Evolutionary conservation across 352 stramenopile genomes (phyloP).

Genomic region (Globisporangium uncinulatum): DNA sequence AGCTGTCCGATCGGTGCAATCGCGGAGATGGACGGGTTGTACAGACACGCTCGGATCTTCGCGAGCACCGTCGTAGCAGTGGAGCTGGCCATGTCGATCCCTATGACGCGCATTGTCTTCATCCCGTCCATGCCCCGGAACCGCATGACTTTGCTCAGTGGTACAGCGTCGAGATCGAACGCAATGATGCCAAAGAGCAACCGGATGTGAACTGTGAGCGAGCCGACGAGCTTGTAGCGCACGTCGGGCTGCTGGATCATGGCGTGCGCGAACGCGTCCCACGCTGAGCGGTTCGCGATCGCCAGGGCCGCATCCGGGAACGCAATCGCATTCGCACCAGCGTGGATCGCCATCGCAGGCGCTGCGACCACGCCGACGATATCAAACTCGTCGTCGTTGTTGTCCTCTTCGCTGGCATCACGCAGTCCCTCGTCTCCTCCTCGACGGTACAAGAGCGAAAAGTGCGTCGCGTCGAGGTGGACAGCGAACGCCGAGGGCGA

Average conservation of each 20-base stretch:
- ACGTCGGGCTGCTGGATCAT: constrained; percentile 46
- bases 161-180: constrained; percentile 36
- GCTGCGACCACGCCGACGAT: constrained; percentile 39
- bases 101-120: constrained; percentile 51
- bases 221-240: constrained; percentile 43
- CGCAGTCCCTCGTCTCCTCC: too few relatives aligned
- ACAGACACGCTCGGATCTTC: constrained; percentile 75
- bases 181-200: constrained; percentile 45
- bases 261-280: constrained; percentile 60
- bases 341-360: constrained; percentile 39
- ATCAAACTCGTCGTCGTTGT: constrained; percentile 5
- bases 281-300: constrained; percentile 48
- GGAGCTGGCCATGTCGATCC: constrained; percentile 58
- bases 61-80: constrained; percentile 52
- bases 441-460: constrained; percentile 37
- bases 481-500: constrained; percentile 51
- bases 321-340: constrained; percentile 38
- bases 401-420: not conserved
- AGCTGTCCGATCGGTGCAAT: constrained; percentile 57
- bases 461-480: constrained; percentile 35
- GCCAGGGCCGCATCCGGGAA: constrained; percentile 49
- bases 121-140: constrained; percentile 63
- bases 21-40: constrained; percentile 71
- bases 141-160: constrained; percentile 47
- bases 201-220: constrained; percentile 43